These are phyloP conservation scores for Babesia microti DNA, from an alignment of 169 alveolate genomes.

Conservation along the genomic window DNA sequence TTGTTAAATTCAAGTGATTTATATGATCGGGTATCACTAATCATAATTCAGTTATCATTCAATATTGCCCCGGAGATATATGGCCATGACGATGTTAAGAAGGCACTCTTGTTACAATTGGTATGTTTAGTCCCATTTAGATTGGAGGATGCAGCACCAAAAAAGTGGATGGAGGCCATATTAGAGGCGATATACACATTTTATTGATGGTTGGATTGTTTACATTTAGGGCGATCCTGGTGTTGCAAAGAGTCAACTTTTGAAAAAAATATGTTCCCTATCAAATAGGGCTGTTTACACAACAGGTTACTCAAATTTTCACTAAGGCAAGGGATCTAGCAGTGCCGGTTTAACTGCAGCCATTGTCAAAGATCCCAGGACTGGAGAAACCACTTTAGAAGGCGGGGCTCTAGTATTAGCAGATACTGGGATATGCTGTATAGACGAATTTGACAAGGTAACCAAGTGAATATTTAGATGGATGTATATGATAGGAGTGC, in stretches of 20 bases:
- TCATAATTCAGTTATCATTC: slow-evolving; percentile 69
- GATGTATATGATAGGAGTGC: slow-evolving; percentile 93
- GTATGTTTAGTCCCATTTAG: slow-evolving; percentile 24
- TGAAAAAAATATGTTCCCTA: slow-evolving; percentile 77
- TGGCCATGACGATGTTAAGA: slow-evolving; percentile 93
- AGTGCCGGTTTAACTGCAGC: slow-evolving; percentile 99
- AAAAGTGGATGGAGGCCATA: slow-evolving; percentile 87
- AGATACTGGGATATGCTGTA: slow-evolving; percentile 94
- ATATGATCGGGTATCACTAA: slow-evolving; percentile 29
- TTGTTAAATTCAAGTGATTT: slow-evolving; percentile 7
- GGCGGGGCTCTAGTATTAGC: slow-evolving; percentile 97
- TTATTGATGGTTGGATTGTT: slow-evolving; percentile 82
- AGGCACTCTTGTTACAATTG: slow-evolving; percentile 81
- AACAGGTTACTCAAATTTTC: slow-evolving; percentile 39
- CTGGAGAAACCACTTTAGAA: slow-evolving; percentile 83
- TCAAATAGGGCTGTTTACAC: slow-evolving; percentile 88
- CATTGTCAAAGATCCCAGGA: slow-evolving; percentile 85
- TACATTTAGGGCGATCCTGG: slow-evolving; percentile 99
- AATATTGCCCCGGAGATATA: slow-evolving; percentile 93
- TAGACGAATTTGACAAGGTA: slow-evolving; percentile 97
- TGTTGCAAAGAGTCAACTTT: slow-evolving; percentile 92
- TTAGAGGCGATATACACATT: slow-evolving; percentile 96
- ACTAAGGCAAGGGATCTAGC: slow-evolving; percentile 83
- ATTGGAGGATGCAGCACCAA: slow-evolving; percentile 86
- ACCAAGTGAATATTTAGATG: too few species aligned